Evolutionary conservation across 805 yeast species (phyloP).

Genomic region (Ogataea saltuana): DNA sequence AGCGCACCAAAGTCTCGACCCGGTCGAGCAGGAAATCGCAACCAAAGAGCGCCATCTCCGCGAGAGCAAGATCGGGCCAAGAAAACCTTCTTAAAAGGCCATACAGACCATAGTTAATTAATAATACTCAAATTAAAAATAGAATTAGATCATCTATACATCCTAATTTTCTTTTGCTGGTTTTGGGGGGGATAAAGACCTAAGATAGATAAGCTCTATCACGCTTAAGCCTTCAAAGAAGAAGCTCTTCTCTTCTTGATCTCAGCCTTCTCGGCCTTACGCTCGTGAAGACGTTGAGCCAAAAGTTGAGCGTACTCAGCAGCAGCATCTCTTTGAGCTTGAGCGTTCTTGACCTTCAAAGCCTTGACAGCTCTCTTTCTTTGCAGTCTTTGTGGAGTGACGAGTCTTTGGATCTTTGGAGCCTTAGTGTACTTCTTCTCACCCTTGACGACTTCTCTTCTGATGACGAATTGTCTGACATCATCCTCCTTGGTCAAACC

Average conservation of each 20-base stretch:
- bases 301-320: conserved; percentile 99
- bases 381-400: conserved; percentile 98
- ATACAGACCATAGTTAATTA: neutral
- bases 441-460: conserved; percentile 98
- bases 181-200: conserved; percentile 8
- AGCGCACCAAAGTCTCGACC: conserved; percentile 20
- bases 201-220: conserved; percentile 5
- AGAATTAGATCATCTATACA: conserved; percentile 17
- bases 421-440: conserved; percentile 99
- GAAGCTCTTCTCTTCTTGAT: conserved; percentile 99
- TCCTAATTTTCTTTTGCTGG: conserved; percentile 10
- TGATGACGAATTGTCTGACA: conserved; percentile 87
- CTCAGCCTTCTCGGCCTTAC: conserved; percentile 98
- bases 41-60: conserved; percentile 21
- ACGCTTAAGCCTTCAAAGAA: conserved; percentile 82
- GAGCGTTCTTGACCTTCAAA: conserved; percentile 93
- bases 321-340: conserved; percentile 99
- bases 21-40: conserved; percentile 28
- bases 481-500: conserved; percentile 95
- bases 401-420: conserved; percentile 99
- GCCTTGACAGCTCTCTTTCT: conserved; percentile 97
- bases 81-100: neutral
- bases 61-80: conserved; percentile 25
- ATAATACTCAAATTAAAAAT: conserved; percentile 15
- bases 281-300: conserved; percentile 97